Evolutionary conservation across 2,329 filamentous ascomycete species (phyloP), one percentile per base, ranked within the genome.

Genomic region (Cercospora sesami): DNA sequence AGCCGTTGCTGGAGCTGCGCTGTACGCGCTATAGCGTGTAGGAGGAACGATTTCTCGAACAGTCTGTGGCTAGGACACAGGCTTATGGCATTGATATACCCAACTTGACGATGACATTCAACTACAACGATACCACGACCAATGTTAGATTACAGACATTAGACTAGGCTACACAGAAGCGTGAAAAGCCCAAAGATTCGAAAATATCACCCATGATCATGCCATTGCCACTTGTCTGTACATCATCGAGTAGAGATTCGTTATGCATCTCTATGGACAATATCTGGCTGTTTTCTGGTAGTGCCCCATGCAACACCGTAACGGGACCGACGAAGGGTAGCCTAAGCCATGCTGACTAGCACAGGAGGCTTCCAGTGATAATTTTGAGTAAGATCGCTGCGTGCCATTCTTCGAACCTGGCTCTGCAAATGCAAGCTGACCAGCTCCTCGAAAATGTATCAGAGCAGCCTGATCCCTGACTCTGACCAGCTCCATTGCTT

Each of bases 1-100:
- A 53, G 67, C 64, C 5, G 67, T 60, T 18, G 67, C 67, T 26
- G 67, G 67, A 42, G 67, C 67, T 26, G 60, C 64, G 3, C 21
- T 64, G 14, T 64, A 64, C 12, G 62, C 62, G 8, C 14, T 64
- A 16, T 64, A 64, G 62, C 16, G 31, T 23, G 26, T n/a, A 9
- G 23, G 10, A 31, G 60, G 2, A 12, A 7, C 6, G 10, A 18
- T 31, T n/a, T 51, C 21, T 39, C n/a, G 6, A 14, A n/a, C 30
- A 23, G 16, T 2, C 31, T 23, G 12, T n/a, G n/a, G 28, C 7
- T 3, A 2, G 1, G 3, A 16, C 9, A 30, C 30, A 23, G 9
- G n/a, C 28, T 36, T 6, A 1, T 4, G 48, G 16, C 23, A 16
- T n/a, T 28, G 23, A 55, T 55, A 16, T 39, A 28, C 48, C 9